These are phyloP conservation scores for Atkinsonella hypoxylon DNA, from an alignment of 2,329 filamentous ascomycete genomes.

Conservation along the genomic window DNA sequence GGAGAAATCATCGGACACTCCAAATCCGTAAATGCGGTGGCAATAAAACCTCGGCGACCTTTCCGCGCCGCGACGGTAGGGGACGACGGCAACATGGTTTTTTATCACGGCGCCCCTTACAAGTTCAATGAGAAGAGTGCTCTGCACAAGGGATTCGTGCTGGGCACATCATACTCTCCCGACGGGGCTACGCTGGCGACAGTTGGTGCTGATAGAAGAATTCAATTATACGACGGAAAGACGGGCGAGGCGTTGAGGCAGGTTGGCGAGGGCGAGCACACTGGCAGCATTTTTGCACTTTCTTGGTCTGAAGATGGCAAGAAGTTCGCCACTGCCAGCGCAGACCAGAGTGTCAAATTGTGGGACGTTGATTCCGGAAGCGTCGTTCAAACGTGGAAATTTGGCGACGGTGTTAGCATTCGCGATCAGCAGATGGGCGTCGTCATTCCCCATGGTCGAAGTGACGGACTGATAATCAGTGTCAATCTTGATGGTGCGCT, in stretches of 20 bases:
- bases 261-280: conserved; percentile 76
- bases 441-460: conserved; percentile 72
- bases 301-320: conserved; percentile 84
- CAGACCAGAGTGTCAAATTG: conserved; percentile 86
- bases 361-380: conserved; percentile 82
- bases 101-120: conserved; percentile 89
- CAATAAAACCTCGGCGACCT: conserved; percentile 81
- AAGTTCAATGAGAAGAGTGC: conserved; percentile 82
- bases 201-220: conserved; percentile 82
- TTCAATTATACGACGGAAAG: conserved; percentile 94
- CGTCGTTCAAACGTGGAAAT: conserved; percentile 68
- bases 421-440: conserved; percentile 89
- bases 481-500: conserved; percentile 80
- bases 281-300: conserved; percentile 83
- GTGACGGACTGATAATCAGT: conserved; percentile 80
- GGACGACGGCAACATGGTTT: conserved; percentile 81
- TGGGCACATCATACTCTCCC: conserved; percentile 78
- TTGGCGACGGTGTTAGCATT: conserved; percentile 68
- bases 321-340: conserved; percentile 79
- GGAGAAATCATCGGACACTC: conserved; percentile 91
- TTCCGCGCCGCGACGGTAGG: conserved; percentile 82
- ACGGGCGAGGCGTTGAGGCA: conserved; percentile 71
- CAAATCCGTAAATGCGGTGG: conserved; percentile 80
- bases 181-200: conserved; percentile 74
- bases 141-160: conserved; percentile 80